Evolutionary conservation across 306 rosid species (phyloP).

Genomic region (Castanea mollissima): DNA sequence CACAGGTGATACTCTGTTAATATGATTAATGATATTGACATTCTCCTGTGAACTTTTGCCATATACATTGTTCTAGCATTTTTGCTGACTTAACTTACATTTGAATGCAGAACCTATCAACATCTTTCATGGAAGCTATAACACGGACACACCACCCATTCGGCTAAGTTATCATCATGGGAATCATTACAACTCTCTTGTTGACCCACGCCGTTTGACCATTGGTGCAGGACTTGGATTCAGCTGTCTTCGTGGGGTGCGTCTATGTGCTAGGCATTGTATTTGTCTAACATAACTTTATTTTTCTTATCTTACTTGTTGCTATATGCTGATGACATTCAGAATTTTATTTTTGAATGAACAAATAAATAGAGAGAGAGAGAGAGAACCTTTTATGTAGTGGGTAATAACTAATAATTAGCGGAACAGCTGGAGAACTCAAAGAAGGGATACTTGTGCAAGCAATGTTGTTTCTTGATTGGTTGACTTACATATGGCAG

Average conservation of each 20-base stretch:
- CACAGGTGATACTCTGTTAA: conserved; percentile 47
- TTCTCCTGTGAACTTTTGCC: neutral
- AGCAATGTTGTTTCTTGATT: neutral
- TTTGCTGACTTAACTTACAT: conserved; percentile 18
- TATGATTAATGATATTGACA: neutral
- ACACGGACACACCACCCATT: conserved; percentile 84
- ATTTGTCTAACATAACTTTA: neutral
- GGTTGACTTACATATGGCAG: conserved; percentile 21
- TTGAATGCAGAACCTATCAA: conserved; percentile 94
- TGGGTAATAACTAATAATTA: no score
- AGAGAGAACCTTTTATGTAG: neutral
- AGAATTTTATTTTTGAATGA: neutral
- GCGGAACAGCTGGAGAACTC: no score
- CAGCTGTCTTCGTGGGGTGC: conserved; percentile 78
- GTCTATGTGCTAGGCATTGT: conserved; percentile 20
- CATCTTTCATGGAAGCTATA: conserved; percentile 80
- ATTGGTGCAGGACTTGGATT: conserved; percentile 96
- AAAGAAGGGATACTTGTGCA: neutral
- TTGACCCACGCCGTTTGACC: conserved; percentile 82
- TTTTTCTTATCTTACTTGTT: neutral
- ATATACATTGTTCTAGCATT: neutral
- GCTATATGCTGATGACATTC: neutral
- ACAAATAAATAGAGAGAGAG: neutral
- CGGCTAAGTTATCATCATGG: conserved; percentile 93
- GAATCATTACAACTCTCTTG: conserved; percentile 93